These are phyloP conservation scores for Henckelia pumila DNA, from an alignment of 257 asterid species.

Conservation along the genomic window DNA sequence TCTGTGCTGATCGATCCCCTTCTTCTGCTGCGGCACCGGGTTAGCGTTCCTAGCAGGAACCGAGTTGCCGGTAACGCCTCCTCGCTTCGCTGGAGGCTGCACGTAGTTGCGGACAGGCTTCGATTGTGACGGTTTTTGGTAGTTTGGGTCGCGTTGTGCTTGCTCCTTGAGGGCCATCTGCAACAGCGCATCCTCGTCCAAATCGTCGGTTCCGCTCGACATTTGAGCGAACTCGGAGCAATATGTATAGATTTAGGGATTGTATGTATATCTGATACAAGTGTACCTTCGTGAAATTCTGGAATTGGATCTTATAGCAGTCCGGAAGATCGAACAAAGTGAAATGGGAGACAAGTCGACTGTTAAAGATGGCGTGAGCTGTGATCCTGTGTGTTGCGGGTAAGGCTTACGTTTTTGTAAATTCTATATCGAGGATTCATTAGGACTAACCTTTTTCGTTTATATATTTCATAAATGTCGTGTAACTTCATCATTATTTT, in stretches of 20 bases:
- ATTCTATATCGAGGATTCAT: too few species aligned
- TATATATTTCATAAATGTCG: too few species aligned
- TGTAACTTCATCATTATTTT: too few species aligned
- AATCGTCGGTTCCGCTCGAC: conserved; percentile 79
- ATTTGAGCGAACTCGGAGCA: conserved; percentile 30
- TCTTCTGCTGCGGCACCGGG: conserved; percentile 42
- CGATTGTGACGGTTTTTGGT: conserved; percentile 49
- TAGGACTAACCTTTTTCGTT: too few species aligned
- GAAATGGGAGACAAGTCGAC: neutral
- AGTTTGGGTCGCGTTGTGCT: conserved; percentile 66
- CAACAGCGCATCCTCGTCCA: conserved; percentile 90
- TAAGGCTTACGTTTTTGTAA: too few species aligned
- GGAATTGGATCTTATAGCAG: conserved; percentile 33
- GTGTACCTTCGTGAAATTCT: conserved; percentile 17
- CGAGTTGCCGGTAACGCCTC: conserved; percentile 14
- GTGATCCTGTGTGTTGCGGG: neutral
- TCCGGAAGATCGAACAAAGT: neutral
- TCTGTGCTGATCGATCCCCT: conserved; percentile 36
- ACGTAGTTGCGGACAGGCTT: conserved; percentile 79
- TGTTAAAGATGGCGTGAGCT: neutral
- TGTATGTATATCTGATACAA: conserved; percentile 1
- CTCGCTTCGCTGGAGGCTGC: conserved; percentile 62
- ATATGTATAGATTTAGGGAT: conserved; percentile 13
- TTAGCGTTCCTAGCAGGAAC: conserved; percentile 6
- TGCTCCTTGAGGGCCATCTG: conserved; percentile 96